Base-by-base conservation (phyloP, 1,284 basidiomycete genomes). In the Omphalotus olearius region DNA sequence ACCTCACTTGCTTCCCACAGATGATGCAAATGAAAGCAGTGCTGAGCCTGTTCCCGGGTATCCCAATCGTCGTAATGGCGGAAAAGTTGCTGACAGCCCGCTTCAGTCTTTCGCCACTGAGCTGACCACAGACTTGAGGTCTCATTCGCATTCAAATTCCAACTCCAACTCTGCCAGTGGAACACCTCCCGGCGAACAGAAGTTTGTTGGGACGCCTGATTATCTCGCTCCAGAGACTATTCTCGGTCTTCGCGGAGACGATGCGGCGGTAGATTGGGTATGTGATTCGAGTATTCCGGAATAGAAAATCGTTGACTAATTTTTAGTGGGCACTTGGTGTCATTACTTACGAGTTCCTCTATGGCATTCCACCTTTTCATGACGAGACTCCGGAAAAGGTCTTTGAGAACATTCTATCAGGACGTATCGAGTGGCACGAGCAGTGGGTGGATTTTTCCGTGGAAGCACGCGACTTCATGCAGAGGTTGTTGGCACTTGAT, bases 351-450 rank as follows among this genome's bases (percentile, higher is more conserved):
- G 96, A 99, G 73, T 99, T 99, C 70, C 71, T 99, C 33, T 99
- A 96, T 61, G 95, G 97, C 2, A 83, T 94, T 37, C 97, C 97
- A 28, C 97, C 97, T 0, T 99, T 99, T 81, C 94, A 99, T 62
- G 96, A 92, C 44, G 93, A 97, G 55, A 91, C 91, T 7, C 95
- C 96, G 0, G 93, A 98, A 66, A 93, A 92, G 70, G 95, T 99
- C 4, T 99, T 99, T 63, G 95, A 98, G 72, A 99, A 98, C 66
- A 98, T 99, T 62, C 78, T 99, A 14, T 98, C 95, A n/a, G 87
- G 95, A 11, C 85, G 91, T 38, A 84, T 99, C 64, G 87, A 96
- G 57, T 99, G 95, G 95, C 90, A 96, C 62, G 92, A 96, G 60
- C 94, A 97, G 45, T 89, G 82, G 73, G 74, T 95, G 26, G 93